phyloP scores from a whole-genome alignment of 805 yeast species.

The Barnettozyma vustinii region DNA sequence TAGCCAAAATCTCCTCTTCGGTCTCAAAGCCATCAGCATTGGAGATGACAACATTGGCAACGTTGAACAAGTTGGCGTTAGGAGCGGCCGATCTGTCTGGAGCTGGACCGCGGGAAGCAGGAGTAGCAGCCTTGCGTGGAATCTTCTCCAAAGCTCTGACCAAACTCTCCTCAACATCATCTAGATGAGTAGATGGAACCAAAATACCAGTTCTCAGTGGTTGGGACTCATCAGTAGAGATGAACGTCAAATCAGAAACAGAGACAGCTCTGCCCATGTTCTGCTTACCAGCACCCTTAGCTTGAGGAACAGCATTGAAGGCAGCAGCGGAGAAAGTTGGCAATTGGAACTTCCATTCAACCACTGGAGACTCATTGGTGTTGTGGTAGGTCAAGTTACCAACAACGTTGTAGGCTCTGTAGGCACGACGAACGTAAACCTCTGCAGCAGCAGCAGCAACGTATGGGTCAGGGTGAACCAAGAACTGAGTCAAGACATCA shows the following conservation, averaged over 20 bases:
- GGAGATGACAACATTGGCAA: slow-evolving; percentile 74
- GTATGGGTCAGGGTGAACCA: slow-evolving; percentile 76
- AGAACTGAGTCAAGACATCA: slow-evolving; percentile 91
- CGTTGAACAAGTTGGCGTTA: slow-evolving; percentile 54
- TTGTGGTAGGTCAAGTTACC: slow-evolving; percentile 64
- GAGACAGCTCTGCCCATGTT: slow-evolving; percentile 81
- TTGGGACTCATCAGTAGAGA: slow-evolving; percentile 61
- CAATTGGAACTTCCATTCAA: slow-evolving; percentile 85
- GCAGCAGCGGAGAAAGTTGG: slow-evolving; percentile 70
- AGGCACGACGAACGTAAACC: slow-evolving; percentile 93
- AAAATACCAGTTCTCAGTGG: slow-evolving; percentile 82
- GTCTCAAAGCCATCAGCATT: slow-evolving; percentile 67
- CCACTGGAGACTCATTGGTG: slow-evolving; percentile 54
- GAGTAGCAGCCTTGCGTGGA: slow-evolving; percentile 39
- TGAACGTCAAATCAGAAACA: slow-evolving; percentile 85
- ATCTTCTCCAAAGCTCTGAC: slow-evolving; percentile 68
- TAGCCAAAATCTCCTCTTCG: slow-evolving; percentile 62
- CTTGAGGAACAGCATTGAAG: slow-evolving; percentile 61
- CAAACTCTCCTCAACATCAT: slow-evolving; percentile 83
- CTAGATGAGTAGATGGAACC: slow-evolving; percentile 75
- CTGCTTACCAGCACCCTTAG: slow-evolving; percentile 36
- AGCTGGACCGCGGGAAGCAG: slow-evolving; percentile 37
- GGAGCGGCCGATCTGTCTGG: slow-evolving; percentile 37
- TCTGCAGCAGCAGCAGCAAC: slow-evolving; percentile 95
- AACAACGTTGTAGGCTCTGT: slow-evolving; percentile 90